Conservation (phyloP, 768 basidiomycete species). For the Tricholoma hemisulphureum region DNA sequence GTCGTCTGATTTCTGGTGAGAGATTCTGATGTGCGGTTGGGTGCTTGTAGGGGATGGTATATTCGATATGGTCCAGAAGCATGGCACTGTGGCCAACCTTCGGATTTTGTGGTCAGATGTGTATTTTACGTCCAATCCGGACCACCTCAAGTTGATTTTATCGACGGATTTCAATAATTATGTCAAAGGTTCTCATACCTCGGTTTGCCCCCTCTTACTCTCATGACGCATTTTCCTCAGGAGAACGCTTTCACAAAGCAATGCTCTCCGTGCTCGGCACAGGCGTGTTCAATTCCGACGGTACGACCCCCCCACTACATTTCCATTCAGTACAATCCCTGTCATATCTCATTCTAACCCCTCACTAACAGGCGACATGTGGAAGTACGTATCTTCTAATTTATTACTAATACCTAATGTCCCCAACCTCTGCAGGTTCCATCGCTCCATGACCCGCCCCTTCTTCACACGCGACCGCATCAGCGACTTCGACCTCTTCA, state of each 20-base stretch:
- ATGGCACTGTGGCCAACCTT: too few species aligned
- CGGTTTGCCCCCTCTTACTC: too few species aligned
- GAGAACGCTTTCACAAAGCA: neutral
- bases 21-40: neutral
- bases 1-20: too few species aligned
- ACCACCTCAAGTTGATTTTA: neutral
- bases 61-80: slow-evolving; percentile 38
- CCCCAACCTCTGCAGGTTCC: slow-evolving; percentile 42
- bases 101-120: neutral
- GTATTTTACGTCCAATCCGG: neutral
- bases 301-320: too few species aligned
- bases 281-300: neutral
- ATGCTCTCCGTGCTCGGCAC: neutral
- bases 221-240: too few species aligned
- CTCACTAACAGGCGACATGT: slow-evolving; percentile 39
- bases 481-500: slow-evolving; percentile 59
- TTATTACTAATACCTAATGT: neutral
- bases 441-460: slow-evolving; percentile 62
- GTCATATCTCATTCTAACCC: too few species aligned
- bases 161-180: neutral
- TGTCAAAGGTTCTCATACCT: too few species aligned
- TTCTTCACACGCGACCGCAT: slow-evolving; percentile 63
- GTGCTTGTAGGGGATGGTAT: slow-evolving; percentile 42
- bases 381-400: slow-evolving; percentile 28
- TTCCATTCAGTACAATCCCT: too few species aligned